A percentile compares a stretch with the other conserved stretches of the same genome.
phyloP scores from a whole-genome alignment of 169 alveolate genomes.

The Cryptosporidium xiaoi region DNA sequence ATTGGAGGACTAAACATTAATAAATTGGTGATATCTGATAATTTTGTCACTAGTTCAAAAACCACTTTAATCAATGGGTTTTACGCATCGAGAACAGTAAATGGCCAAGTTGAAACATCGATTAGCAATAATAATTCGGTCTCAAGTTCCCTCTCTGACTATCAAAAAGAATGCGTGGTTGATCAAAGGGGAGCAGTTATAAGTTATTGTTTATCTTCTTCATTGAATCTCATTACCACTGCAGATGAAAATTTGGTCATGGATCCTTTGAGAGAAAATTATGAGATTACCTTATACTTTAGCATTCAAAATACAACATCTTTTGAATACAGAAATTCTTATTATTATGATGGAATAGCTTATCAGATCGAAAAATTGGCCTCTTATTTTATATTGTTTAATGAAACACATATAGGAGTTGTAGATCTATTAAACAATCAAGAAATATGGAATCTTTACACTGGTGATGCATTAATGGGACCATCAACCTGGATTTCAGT shows the following conservation, averaged over 20 bases:
- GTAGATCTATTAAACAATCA: slow-evolving; percentile 17
- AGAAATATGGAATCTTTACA: slow-evolving; percentile 65
- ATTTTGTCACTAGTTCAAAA: not conserved
- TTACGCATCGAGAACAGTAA: not conserved
- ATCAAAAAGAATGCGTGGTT: slow-evolving; percentile 18
- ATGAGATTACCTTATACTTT: slow-evolving; percentile 34
- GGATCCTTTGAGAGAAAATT: not conserved
- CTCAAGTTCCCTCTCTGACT: not conserved
- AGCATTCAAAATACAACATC: slow-evolving; percentile 2
- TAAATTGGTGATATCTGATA: slow-evolving; percentile 2
- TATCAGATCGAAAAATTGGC: slow-evolving; percentile 25
- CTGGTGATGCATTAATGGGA: slow-evolving; percentile 7
- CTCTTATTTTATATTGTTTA: slow-evolving; percentile 23
- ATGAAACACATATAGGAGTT: slow-evolving; percentile 47
- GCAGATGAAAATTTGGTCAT: not conserved
- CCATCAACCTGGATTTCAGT: slow-evolving; percentile 45
- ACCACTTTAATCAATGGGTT: slow-evolving; percentile 51
- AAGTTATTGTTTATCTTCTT: slow-evolving; percentile 47
- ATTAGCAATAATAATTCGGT: too few relatives aligned
- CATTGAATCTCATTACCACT: not conserved
- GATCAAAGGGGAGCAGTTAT: not conserved
- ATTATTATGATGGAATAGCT: slow-evolving; percentile 28
- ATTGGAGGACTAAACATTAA: slow-evolving; percentile 43
- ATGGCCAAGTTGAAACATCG: too few relatives aligned
- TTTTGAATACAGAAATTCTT: not conserved